Evolutionary conservation across 1,139 yeast genomes (phyloP).

Genomic region (Yamadazyma mexicana): DNA sequence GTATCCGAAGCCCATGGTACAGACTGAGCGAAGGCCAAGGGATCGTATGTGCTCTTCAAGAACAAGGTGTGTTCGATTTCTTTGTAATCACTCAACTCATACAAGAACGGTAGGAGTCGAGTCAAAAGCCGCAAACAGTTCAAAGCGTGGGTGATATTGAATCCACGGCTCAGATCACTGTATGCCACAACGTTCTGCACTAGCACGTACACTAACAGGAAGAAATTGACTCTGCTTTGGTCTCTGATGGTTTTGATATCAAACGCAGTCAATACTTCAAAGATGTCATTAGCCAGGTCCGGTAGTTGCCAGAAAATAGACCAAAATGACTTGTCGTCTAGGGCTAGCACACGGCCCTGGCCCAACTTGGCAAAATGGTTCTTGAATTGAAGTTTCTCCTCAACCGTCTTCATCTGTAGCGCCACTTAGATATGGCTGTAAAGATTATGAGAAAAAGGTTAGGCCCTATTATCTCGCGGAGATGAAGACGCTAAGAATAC

Average conservation of each 20-base stretch:
- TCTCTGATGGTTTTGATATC: conserved; percentile 66
- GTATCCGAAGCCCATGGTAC: not conserved
- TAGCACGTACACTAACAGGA: conserved; percentile 49
- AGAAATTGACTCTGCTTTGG: conserved; percentile 55
- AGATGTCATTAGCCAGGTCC: conserved; percentile 48
- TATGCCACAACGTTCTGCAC: conserved; percentile 29
- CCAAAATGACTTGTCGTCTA: conserved; percentile 55
- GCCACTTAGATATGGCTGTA: not conserved
- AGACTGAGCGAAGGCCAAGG: conserved; percentile 16
- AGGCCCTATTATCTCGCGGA: not conserved
- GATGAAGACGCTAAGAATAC: not conserved
- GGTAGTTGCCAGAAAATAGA: conserved; percentile 34
- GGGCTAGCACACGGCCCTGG: conserved; percentile 51
- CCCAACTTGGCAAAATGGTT: conserved; percentile 64
- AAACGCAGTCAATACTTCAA: conserved; percentile 50
- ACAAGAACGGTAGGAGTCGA: conserved; percentile 65
- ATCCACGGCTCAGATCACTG: conserved; percentile 1
- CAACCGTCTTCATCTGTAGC: conserved; percentile 65
- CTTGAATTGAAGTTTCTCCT: conserved; percentile 62
- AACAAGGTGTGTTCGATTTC: conserved; percentile 43
- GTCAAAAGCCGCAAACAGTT: conserved; percentile 69
- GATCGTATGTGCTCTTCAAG: conserved; percentile 19
- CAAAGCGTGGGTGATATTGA: conserved; percentile 26
- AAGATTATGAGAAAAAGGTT: not conserved
- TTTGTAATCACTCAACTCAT: conserved; percentile 45